Percentiles rank a stretch among this genome's conserved stretches.
These are phyloP conservation scores for Pseudogymnoascus sp. DNA, from an alignment of 2,329 filamentous ascomycete species.

Conservation along the genomic window DNA sequence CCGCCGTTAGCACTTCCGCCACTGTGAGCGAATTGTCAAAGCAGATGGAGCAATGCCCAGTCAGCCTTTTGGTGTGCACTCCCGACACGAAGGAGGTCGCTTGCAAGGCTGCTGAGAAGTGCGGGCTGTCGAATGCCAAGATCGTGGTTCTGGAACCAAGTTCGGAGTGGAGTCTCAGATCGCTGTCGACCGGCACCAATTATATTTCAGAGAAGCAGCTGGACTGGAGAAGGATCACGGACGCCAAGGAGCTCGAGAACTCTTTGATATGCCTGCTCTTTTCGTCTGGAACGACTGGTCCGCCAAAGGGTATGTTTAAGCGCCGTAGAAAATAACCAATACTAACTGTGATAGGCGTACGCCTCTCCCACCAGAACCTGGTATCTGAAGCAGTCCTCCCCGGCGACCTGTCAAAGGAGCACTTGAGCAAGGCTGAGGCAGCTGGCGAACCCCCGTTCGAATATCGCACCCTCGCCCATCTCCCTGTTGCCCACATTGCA, in stretches of 20 bases:
- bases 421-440: conserved; percentile 18
- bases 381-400: conserved; percentile 47
- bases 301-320: conserved; percentile 54
- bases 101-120: conserved; percentile 36
- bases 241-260: conserved; percentile 43
- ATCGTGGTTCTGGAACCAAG: conserved; percentile 57
- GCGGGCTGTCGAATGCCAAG: conserved; percentile 45
- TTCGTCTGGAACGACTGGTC: conserved; percentile 69
- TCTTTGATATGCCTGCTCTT: conserved; percentile 66
- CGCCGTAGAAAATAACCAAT: conserved; percentile 1
- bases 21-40: conserved; percentile 65
- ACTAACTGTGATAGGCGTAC: conserved; percentile 50
- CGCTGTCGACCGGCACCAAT: conserved; percentile 58
- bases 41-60: conserved; percentile 62
- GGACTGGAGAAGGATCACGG: conserved; percentile 51
- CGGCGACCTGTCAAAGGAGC: conserved; percentile 27
- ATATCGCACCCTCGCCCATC: conserved; percentile 37
- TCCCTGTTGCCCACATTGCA: conserved; percentile 41
- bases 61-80: conserved; percentile 59
- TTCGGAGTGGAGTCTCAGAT: conserved; percentile 41
- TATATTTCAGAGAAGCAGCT: conserved; percentile 38
- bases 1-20: conserved; percentile 64
- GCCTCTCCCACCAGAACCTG: conserved; percentile 67
- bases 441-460: conserved; percentile 25
- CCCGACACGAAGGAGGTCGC: conserved; percentile 60